A percentile compares a stretch with the other conserved stretches of the same genome.
These are phyloP conservation scores for Hippophae tibetana DNA, from an alignment of 306 rosid species.

Conservation along the genomic window DNA sequence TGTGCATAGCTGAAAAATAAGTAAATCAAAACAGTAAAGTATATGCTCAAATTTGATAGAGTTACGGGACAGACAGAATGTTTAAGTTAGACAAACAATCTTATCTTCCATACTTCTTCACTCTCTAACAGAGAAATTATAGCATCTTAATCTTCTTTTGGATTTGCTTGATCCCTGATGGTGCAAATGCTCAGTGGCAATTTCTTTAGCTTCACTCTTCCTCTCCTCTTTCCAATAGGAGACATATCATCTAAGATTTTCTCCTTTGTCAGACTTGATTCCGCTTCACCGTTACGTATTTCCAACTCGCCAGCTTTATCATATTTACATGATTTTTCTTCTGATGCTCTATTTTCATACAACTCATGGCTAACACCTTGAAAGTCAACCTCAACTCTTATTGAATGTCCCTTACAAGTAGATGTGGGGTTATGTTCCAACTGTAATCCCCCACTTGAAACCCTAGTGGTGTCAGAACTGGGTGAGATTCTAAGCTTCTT, in stretches of 20 bases:
- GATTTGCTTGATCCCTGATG: slow-evolving; percentile 48
- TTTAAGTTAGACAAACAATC: no score
- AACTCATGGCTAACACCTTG: slow-evolving; percentile 47
- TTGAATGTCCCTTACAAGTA: slow-evolving; percentile 45
- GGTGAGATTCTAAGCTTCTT: slow-evolving; percentile 56
- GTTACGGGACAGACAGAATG: no score
- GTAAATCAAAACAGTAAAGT: no score
- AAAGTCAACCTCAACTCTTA: slow-evolving; percentile 32
- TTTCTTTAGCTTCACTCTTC: slow-evolving; percentile 80
- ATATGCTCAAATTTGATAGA: no score
- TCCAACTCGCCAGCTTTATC: slow-evolving; percentile 40
- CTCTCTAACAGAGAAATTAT: slow-evolving; percentile 7
- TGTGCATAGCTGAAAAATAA: no score
- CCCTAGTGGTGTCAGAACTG: slow-evolving; percentile 39
- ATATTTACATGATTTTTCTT: slow-evolving; percentile 32
- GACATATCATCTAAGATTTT: slow-evolving; percentile 39
- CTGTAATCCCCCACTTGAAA: slow-evolving; percentile 31
- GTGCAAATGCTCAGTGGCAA: slow-evolving; percentile 68
- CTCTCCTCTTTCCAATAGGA: slow-evolving; percentile 64
- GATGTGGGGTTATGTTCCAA: slow-evolving; percentile 40
- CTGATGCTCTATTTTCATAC: slow-evolving; percentile 41
- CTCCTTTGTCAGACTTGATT: slow-evolving; percentile 51
- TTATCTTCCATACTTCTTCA: no score
- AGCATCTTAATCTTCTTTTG: slow-evolving; percentile 47
- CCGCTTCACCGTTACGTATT: slow-evolving; percentile 52